These are phyloP conservation scores for Candida railenensis DNA, from an alignment of 805 yeast species.

Conservation along the genomic window DNA sequence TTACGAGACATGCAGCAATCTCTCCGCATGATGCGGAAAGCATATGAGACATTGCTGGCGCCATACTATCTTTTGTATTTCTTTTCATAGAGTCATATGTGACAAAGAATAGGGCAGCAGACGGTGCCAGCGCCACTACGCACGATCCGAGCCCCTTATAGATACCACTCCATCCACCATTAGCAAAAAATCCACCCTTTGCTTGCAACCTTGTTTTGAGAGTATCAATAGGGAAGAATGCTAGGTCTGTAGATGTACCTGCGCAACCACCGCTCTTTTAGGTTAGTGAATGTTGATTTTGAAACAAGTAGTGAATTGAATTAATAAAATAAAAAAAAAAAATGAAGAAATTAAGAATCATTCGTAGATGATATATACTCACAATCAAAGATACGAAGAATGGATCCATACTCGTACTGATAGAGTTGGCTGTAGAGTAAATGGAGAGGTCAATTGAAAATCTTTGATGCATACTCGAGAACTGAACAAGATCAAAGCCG, in stretches of 20 bases:
- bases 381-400: slow-evolving; percentile 33
- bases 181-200: slow-evolving; percentile 85
- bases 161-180: slow-evolving; percentile 92
- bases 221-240: slow-evolving; percentile 87
- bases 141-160: slow-evolving; percentile 93
- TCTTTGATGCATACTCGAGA: too few species aligned
- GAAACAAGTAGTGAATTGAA: not conserved
- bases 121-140: slow-evolving; percentile 91
- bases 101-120: slow-evolving; percentile 48
- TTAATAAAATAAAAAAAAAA: too few species aligned
- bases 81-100: slow-evolving; percentile 79
- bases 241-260: slow-evolving; percentile 93
- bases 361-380: slow-evolving; percentile 15
- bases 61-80: slow-evolving; percentile 29
- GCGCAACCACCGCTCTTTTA: slow-evolving; percentile 84
- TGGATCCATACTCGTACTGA: slow-evolving; percentile 7
- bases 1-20: slow-evolving; percentile 84
- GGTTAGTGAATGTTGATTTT: not conserved
- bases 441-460: too few species aligned
- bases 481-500: too few species aligned
- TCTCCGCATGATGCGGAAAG: slow-evolving; percentile 86
- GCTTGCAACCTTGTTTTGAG: slow-evolving; percentile 89
- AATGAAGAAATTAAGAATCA: not conserved
- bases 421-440: too few species aligned
- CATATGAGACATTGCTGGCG: slow-evolving; percentile 66